Conservation (phyloP, 371 early-diverging fungal genomes). For the Saksenaea vasiformis region DNA sequence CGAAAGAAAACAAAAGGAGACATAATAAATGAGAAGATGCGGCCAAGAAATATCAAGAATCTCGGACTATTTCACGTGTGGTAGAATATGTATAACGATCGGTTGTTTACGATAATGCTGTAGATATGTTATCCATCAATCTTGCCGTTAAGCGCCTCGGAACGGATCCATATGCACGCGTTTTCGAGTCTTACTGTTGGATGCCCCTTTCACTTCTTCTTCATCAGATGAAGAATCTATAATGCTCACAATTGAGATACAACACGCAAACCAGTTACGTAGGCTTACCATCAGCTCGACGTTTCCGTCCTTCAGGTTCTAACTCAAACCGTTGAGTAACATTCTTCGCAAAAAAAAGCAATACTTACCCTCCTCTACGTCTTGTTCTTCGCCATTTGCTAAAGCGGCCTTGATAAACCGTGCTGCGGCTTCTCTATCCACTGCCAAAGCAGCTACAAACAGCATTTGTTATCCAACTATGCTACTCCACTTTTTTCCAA, state of each 20-base stretch:
- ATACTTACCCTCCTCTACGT: neutral
- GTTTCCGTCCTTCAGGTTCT: neutral
- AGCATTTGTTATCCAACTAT: neutral
- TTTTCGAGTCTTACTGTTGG: neutral
- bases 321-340: neutral
- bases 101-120: too few relatives aligned
- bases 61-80: too few relatives aligned
- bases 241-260: neutral
- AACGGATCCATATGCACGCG: neutral
- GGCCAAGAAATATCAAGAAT: too few relatives aligned
- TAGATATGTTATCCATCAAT: neutral
- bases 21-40: too few relatives aligned
- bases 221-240: slow-evolving; percentile 1
- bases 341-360: neutral
- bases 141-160: neutral
- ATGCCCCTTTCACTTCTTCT: neutral
- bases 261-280: neutral
- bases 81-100: too few relatives aligned
- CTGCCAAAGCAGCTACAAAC: slow-evolving; percentile 38
- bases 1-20: too few relatives aligned
- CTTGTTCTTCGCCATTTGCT: slow-evolving; percentile 12
- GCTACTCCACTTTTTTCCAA: neutral
- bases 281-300: neutral
- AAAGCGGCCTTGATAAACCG: slow-evolving; percentile 57
- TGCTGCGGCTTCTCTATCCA: slow-evolving; percentile 58